These are phyloP conservation scores for Waltergamsia citrina DNA, from an alignment of 2,329 filamentous ascomycete species.

Conservation along the genomic window DNA sequence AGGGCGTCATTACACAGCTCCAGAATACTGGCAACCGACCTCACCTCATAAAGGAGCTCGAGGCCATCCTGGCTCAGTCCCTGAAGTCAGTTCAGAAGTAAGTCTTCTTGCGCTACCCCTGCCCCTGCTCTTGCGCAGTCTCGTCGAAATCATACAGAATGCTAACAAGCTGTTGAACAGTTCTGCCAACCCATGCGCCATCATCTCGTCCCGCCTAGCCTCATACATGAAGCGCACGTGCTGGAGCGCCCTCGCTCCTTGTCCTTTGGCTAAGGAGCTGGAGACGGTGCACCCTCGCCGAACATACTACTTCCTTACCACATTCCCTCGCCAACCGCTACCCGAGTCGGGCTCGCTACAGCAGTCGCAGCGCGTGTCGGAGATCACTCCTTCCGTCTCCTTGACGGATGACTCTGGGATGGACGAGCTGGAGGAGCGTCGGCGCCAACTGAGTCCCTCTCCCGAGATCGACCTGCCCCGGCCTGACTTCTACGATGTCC, in stretches of 20 bases:
- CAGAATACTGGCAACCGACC: slow-evolving; percentile 86
- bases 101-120: no score
- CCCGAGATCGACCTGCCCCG: slow-evolving; percentile 89
- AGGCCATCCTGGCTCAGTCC: slow-evolving; percentile 64
- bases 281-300: slow-evolving; percentile 87
- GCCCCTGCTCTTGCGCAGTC: no score
- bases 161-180: slow-evolving; percentile 36
- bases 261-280: slow-evolving; percentile 86
- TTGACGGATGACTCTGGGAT: slow-evolving; percentile 38
- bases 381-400: slow-evolving; percentile 79
- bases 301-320: slow-evolving; percentile 94
- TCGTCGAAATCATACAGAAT: slow-evolving; percentile 3
- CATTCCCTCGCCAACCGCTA: slow-evolving; percentile 73
- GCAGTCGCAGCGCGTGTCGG: slow-evolving; percentile 24
- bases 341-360: slow-evolving; percentile 35
- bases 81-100: slow-evolving; percentile 88
- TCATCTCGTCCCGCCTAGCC: slow-evolving; percentile 86
- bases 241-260: slow-evolving; percentile 70
- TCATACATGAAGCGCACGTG: slow-evolving; percentile 81
- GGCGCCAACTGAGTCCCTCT: slow-evolving; percentile 72
- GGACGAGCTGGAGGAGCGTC: slow-evolving; percentile 63
- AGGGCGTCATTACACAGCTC: slow-evolving; percentile 79
- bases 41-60: slow-evolving; percentile 90
- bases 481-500: slow-evolving; percentile 71
- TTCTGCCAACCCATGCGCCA: slow-evolving; percentile 89